These are phyloP conservation scores for Fusarium tjaetaba DNA, from an alignment of 2,329 filamentous ascomycete genomes.

Conservation along the genomic window DNA sequence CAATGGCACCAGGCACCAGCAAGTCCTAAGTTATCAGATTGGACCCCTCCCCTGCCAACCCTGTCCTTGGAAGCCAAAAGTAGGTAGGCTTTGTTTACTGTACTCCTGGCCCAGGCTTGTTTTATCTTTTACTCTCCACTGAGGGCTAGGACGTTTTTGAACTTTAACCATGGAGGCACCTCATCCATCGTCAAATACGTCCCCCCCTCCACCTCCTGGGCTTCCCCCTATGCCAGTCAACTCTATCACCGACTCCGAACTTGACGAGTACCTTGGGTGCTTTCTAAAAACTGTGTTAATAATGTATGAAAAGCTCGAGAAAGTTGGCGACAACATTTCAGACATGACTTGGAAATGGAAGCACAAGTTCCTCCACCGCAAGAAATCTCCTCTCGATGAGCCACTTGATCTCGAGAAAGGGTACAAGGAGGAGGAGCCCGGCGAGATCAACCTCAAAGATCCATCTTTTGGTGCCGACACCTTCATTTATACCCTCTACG, in stretches of 20 bases:
- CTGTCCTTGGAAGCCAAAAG: background rate
- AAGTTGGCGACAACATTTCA: conserved; percentile 37
- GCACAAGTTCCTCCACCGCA: conserved; percentile 43
- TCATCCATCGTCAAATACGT: background rate
- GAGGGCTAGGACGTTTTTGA: conserved; percentile 7
- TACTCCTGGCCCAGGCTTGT: background rate
- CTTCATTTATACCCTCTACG: conserved; percentile 53
- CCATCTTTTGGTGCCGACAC: conserved; percentile 45
- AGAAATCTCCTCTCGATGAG: conserved; percentile 29
- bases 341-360: conserved; percentile 47
- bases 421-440: conserved; percentile 14
- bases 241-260: too few relatives aligned
- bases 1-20: conserved; percentile 7
- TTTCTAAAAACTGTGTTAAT: background rate
- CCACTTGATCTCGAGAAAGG: conserved; percentile 31
- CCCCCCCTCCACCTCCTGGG: background rate
- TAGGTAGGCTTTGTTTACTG: background rate
- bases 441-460: conserved; percentile 34
- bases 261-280: too few relatives aligned
- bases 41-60: background rate
- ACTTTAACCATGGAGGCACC: background rate
- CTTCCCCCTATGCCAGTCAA: background rate
- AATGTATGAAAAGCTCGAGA: conserved; percentile 8
- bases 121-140: background rate
- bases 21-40: background rate